Evolutionary conservation across 2,329 filamentous ascomycete species (phyloP), one percentile per base, ranked within the genome.

Genomic region (Elsinoe arachidis): DNA sequence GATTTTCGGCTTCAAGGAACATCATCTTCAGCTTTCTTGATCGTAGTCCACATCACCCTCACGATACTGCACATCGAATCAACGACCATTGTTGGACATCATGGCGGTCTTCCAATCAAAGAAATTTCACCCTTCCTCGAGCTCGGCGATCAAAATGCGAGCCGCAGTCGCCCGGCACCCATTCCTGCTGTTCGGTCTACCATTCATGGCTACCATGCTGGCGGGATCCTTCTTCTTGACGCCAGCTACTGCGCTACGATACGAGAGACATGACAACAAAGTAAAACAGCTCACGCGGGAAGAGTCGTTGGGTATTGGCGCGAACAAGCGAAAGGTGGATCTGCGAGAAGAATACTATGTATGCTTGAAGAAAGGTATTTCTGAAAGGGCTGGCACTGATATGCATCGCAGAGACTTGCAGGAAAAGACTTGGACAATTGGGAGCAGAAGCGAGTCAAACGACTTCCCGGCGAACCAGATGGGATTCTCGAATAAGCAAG

Each of bases 381-480:
- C n/a, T 12, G 43, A 11, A 30, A 14, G 15, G 17, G 12, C 6
- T 10, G 21, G 26, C 12, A 43, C 60, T 63, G 53, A 64, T 41
- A 21, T 52, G 5, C 11, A 10, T 15, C 37, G 58, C 71, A 93
- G 88, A 83, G 84, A 73, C 77, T 88, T 38, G 87, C 89, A 64
- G 88, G 88, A 33, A 95, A 95, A 72, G 93, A 97, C 69, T 75
- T 97, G 60, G 92, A 99, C 67, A 82, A 90, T 68, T 99, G 93
- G 93, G 92, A 97, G 71, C 93, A 97, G 74, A 95, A 93, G 74
- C 84, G 95, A 55, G 90, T 97, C 10, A 84, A 96, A 75, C 80
- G 93, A 69, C 79, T 96, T 60, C 85, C 88, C 17, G 93, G 93
- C 63, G 95, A 99, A 72, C 87, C 83, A 60, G 92, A 99, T 70